Base-by-base conservation (phyloP, 2,329 filamentous ascomycete genomes). In the Orbilia javanica region DNA sequence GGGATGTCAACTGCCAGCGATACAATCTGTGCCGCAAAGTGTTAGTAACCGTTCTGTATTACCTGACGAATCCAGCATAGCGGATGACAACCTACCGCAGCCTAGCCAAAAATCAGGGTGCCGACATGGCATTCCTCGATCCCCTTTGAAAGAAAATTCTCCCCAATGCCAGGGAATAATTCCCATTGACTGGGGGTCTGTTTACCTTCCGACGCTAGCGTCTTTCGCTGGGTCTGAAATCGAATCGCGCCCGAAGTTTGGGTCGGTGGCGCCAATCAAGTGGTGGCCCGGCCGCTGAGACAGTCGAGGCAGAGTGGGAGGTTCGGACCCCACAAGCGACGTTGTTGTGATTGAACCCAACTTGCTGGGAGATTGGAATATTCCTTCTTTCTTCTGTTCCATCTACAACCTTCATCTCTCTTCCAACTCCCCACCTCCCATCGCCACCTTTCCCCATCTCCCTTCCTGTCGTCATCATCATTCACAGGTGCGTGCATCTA, bases 171-270 rank as follows among this genome's bases (percentile, higher is more conserved):
- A 36, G 52, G 52, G 52, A 25, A 27, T n/a, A 22, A 20, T 36
- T 36, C 52, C 29, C 52, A 20, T 29, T 4, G 29, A n/a, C 52
- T 36, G 18, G 52, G 36, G 52, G 52, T 5, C 8, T 11, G 36
- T n/a, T 11, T 42, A 20, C 55, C 55, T 7, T 60, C 31, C 20
- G 13, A 18, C 55, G 34, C 34, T 34, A 60, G 31, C 34, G 8
- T 27, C 13, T 22, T 5, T 18, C 18, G 48, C 11, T 55, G 34
- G 63, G 31, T 20, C 20, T 13, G 44, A 50, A 42, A 29, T 29
- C 62, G 29, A 67, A 53, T 50, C 63, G 31, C 55, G 63, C 63
- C 63, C 44, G 48, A 67, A 67, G 20, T 67, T 55, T 31, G 63
- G 46, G 63, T 67, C 52, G 7, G 52, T 36, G 52, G 52, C 52